Percentiles rank a stretch among this genome's conserved stretches.
These are phyloP conservation scores for Volvox carteri DNA, from an alignment of 163 green algal species.

Conservation along the genomic window DNA sequence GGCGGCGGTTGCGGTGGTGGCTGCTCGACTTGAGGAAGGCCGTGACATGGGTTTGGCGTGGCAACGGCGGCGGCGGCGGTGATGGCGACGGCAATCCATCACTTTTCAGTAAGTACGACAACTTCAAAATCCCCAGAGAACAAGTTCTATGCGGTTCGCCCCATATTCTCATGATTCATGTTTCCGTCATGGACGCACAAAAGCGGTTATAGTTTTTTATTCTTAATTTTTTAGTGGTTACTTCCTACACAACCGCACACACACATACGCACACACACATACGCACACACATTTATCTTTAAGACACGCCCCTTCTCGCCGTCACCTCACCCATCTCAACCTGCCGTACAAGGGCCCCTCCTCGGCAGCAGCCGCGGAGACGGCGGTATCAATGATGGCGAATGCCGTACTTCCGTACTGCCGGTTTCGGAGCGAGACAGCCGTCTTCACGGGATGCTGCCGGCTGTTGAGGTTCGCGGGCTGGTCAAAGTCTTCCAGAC, in stretches of 20 bases:
- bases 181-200: no score
- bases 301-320: not conserved
- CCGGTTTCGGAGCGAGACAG: not conserved
- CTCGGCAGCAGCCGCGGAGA: not conserved
- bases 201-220: no score
- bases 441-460: no score
- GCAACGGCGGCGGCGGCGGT: no score
- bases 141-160: no score
- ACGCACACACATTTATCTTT: no score
- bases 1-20: not conserved
- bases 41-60: not conserved
- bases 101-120: not conserved
- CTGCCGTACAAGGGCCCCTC: not conserved
- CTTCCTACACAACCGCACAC: no score
- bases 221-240: no score
- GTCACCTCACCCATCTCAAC: not conserved
- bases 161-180: no score
- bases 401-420: not conserved
- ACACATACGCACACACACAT: no score
- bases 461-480: slow-evolving; percentile 64
- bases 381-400: not conserved
- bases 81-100: not conserved
- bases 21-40: not conserved
- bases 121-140: no score
- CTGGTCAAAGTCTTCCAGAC: slow-evolving; percentile 75